Base-by-base conservation (phyloP, 352 stramenopile genomes). In the Plasmopara muralis region DNA sequence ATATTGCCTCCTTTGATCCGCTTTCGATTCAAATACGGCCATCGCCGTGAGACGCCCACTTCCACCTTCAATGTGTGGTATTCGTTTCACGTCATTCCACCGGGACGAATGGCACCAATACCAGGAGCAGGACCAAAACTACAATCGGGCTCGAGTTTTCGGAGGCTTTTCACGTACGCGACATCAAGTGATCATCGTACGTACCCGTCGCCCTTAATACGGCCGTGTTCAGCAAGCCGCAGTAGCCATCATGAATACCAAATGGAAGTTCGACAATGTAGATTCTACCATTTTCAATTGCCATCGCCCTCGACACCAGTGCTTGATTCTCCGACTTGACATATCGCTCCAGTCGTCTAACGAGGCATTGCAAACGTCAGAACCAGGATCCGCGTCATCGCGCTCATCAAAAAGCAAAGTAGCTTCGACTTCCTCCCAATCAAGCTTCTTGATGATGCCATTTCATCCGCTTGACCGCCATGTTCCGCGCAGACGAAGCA, bases 51-150 rank as follows among this genome's bases (percentile, higher is more conserved):
- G 25, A 44, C 25, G 9, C 40, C 40, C 14, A 30, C 14, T 14
- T 44, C 40, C 40, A 44, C 40, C 25, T 44, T 44, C 40, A 44
- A 25, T 13, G 40, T 44, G 40, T 44, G 40, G 16, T 15, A 44
- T 30, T 30, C 40, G 9, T 4, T 4, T 6, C 40, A 44, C 6
- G 7, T 8, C 25, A 44, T 25, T 44, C 40, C 40, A 44, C 5
- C 16, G 6, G 40, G 40, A 14, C 9, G 9, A 30, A 10, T 4
- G 15, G 40, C 18, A 35, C 31, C 31, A 35, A 35, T 35, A 6
- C 31, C 31, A 12, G 31, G 31, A 5, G 4, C 7, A 35, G 40
- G 40, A n/a, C 40, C 16, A 30, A 30, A 44, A 25, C 40, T 44
- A 15, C 15, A 10, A 25, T 44, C 16, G 18, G 40, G 40, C 16